Evolutionary conservation across 305 asterid genomes (phyloP), one percentile per base, ranked within the genome.

Genomic region (Rubia tinctorum): DNA sequence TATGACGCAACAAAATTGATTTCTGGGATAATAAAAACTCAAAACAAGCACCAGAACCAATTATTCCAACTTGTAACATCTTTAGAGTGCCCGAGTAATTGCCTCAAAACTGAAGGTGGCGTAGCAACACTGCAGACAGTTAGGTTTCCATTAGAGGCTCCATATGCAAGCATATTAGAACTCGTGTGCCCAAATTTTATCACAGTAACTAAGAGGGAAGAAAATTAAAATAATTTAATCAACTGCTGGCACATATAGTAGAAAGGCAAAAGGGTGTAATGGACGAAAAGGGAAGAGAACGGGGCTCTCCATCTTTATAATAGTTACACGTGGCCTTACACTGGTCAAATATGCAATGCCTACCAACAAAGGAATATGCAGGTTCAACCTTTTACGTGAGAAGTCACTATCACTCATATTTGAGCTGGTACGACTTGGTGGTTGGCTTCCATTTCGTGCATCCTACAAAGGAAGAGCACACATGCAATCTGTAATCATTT

Each of bases 261-360:
- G 71, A 44, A 62, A 68, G 45, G 59, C 18, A 15, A 17, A 65
- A 63, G 7, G 58, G 22, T 5, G 13, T 17, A 67, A 61, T 39
- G 68, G 44, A 42, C 34, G 8, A 8, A 59, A 44, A 27, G 55
- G 13, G 71, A 20, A 42, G 71, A 58, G 51, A 42, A 34, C 40
- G 66, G 56, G 69, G 59, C 23, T 5, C 75, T 79, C 77, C 67
- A 73, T 51, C 22, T 51, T 68, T 75, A 67, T 64, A 79, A 72
- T 49, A 72, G 68, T 80, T 90, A 94, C 96, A 97, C 99, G 90
- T 88, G 84, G 99, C 93, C 86, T 88, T 90, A 98, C 98, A 88
- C 71, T 89, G 93, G 82, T 95, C 96, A 80, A 95, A 94, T 61
- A 95, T 90, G 87, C 96, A 90, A 86, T 95, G 99, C 99, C 90